Base-by-base conservation (phyloP, 257 asterid genomes). In the Scutellaria baicalensis region DNA sequence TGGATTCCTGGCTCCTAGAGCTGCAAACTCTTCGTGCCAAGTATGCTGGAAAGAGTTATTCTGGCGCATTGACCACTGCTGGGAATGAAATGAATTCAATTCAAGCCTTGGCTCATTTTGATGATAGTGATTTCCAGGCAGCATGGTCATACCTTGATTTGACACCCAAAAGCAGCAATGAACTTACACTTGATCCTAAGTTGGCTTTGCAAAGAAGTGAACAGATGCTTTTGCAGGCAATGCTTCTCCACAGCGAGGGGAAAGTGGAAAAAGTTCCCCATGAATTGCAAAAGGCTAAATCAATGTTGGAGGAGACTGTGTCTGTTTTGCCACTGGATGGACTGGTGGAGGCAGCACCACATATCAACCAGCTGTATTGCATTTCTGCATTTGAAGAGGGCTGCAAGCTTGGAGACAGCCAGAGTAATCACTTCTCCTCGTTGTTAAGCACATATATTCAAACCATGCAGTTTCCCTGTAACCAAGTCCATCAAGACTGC, bases 171-270 rank as follows among this genome's bases (percentile, higher is more conserved):
- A 93, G 95, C 79, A 85, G 95, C 91, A 83, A 75, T 60, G 90
- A 91, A 69, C 91, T 84, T 79, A 93, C 96, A 18, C 88, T 89
- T 77, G 99, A 93, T 83, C 99, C 97, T 64, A 93, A 84, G 84
- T 71, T 87, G 84, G 91, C 97, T 79, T 81, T 93, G 84, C 96
- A 86, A 78, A 91, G 99, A 84, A 93, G 99, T 54, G 99, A 93
- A 72, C 99, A 93, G 72, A 89, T 93, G 93, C 91, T 93, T 81
- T 83, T 93, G 93, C 97, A 93, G 83, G 99, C 96, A 47, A 87
- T 93, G 97, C 96, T 93, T 82, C 87, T 83, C 78, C 88, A 82
- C 40, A 68, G 54, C 36, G 97, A 89, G 85, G 92, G 95, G 77
- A 89, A 84, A 80, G 73, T 75, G 75, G 99, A 94, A 56, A 84